A percentile compares a stretch with the other conserved stretches of the same genome.
phyloP scores from a whole-genome alignment of 2,329 filamentous ascomycete genomes.

The Mariannaea elegans region DNA sequence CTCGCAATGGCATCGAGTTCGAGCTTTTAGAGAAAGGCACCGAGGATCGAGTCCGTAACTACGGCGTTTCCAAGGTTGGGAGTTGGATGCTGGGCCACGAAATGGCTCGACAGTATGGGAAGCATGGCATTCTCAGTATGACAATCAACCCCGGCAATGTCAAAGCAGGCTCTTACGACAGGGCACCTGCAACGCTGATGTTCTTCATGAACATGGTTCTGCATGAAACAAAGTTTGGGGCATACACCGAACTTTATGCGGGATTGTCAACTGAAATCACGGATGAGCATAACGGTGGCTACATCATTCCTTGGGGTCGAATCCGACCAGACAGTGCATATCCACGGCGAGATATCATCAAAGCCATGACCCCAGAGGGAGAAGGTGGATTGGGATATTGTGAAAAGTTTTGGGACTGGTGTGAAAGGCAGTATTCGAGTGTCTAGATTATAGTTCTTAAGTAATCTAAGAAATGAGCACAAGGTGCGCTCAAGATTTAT shows the following conservation, averaged over 20 bases:
- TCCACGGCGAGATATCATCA: slow-evolving; percentile 40
- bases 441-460: too few species aligned
- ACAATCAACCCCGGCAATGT: slow-evolving; percentile 48
- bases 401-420: slow-evolving; percentile 43
- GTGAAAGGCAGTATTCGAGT: slow-evolving; percentile 24
- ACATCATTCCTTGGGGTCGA: slow-evolving; percentile 43
- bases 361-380: slow-evolving; percentile 34
- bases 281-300: slow-evolving; percentile 40
- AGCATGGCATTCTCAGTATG: slow-evolving; percentile 41
- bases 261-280: slow-evolving; percentile 50
- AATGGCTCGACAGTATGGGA: slow-evolving; percentile 39
- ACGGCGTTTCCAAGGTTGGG: slow-evolving; percentile 47
- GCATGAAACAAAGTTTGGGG: slow-evolving; percentile 46
- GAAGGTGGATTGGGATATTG: slow-evolving; percentile 41
- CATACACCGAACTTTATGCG: slow-evolving; percentile 53
- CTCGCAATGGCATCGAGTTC: slow-evolving; percentile 43
- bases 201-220: slow-evolving; percentile 37
- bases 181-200: slow-evolving; percentile 22
- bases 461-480: too few species aligned
- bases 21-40: slow-evolving; percentile 32
- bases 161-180: slow-evolving; percentile 36
- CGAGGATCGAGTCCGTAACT: slow-evolving; percentile 39
- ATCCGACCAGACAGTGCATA: slow-evolving; percentile 28
- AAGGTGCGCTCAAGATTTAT: too few species aligned
- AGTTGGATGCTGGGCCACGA: slow-evolving; percentile 45